Conservation (phyloP, 2,329 filamentous ascomycete genomes). For the Xylaria hypoxylon region DNA sequence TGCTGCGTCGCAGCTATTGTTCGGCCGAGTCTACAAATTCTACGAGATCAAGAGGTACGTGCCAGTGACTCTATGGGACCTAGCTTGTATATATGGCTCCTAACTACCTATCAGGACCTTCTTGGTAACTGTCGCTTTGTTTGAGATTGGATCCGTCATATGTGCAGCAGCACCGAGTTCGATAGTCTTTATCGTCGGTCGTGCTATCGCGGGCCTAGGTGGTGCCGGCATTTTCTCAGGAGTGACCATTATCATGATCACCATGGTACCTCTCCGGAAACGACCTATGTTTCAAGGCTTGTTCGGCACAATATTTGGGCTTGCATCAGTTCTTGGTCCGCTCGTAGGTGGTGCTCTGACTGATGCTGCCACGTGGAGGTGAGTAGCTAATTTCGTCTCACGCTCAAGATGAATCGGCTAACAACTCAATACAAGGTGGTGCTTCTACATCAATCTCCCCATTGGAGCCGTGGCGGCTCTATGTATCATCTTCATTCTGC, state of each 20-base stretch:
- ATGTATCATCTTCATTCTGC: conserved; percentile 62
- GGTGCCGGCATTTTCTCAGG: conserved; percentile 69
- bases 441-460: conserved; percentile 70
- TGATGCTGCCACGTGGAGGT: conserved; percentile 61
- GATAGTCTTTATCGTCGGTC: conserved; percentile 65
- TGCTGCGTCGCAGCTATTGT: conserved; percentile 65
- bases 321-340: conserved; percentile 65
- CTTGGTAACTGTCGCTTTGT: conserved; percentile 61
- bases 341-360: conserved; percentile 67
- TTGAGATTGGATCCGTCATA: conserved; percentile 63
- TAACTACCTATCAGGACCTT: conserved; percentile 54
- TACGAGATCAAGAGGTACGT: conserved; percentile 62
- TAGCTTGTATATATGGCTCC: conserved; percentile 9
- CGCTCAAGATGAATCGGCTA: conserved; percentile 30
- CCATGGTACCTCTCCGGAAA: conserved; percentile 69
- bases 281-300: conserved; percentile 69
- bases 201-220: conserved; percentile 67
- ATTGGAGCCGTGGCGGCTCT: conserved; percentile 64
- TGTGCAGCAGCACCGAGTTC: conserved; percentile 68
- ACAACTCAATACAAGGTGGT: conserved; percentile 55
- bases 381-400: conserved; percentile 4
- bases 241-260: conserved; percentile 67
- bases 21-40: conserved; percentile 66
- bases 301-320: conserved; percentile 67
- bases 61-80: conserved; percentile 6